Evolutionary conservation across 164 flowering plant species (phyloP).

Genomic region (Macadamia integrifolia): DNA sequence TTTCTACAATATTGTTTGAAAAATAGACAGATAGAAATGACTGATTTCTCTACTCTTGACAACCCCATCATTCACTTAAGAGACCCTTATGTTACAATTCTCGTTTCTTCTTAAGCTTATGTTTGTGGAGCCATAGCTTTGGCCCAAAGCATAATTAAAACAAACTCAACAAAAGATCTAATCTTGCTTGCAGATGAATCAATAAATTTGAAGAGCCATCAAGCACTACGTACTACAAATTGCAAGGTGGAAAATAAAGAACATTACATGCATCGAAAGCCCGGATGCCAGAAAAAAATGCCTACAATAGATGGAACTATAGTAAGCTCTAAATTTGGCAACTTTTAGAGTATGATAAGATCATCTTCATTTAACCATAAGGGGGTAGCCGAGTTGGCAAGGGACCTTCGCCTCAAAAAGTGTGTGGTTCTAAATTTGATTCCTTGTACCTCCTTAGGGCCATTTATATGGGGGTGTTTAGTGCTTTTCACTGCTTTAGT

Average conservation of each 20-base stretch:
- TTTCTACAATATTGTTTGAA: too few species aligned
- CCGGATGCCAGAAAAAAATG: slow-evolving; percentile 9
- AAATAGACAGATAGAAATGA: too few species aligned
- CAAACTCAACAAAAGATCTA: slow-evolving; percentile 17
- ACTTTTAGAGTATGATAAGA: slow-evolving; percentile 16
- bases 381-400: too few species aligned
- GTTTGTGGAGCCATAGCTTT: slow-evolving; percentile 23
- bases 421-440: too few species aligned
- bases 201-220: slow-evolving; percentile 2
- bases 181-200: slow-evolving; percentile 16
- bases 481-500: too few species aligned
- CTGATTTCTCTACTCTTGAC: neutral
- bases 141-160: slow-evolving; percentile 18
- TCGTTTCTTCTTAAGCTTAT: slow-evolving; percentile 16
- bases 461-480: too few species aligned
- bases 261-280: slow-evolving; percentile 13
- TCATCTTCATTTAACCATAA: too few species aligned
- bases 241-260: slow-evolving; percentile 18
- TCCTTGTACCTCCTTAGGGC: too few species aligned
- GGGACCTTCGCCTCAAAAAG: too few species aligned
- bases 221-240: slow-evolving; percentile 4
- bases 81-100: slow-evolving; percentile 20
- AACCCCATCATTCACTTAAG: neutral
- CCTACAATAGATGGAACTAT: slow-evolving; percentile 22
- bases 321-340: slow-evolving; percentile 21